Evolutionary conservation across 768 basidiomycete species (phyloP), one percentile per base, ranked within the genome.

Genomic region (Amanita polypyramis): DNA sequence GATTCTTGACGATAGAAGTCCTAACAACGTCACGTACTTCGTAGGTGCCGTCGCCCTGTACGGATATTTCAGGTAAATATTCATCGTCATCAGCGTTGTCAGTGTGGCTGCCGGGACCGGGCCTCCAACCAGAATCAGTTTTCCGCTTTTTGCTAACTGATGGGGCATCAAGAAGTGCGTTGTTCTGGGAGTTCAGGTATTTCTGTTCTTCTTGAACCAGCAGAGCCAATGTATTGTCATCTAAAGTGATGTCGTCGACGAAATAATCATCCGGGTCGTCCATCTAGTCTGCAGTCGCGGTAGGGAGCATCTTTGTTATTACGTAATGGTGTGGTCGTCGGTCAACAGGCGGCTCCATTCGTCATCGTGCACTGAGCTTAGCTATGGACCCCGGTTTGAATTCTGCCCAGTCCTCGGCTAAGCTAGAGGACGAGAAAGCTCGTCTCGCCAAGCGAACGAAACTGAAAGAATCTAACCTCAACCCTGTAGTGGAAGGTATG

Each of bases 241-340:
- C 82, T 35, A 86, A 62, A 36, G 76, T 68, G 52, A 83, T 66
- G 47, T 80, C 80, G 59, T 82, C 82, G 54, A 70, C 67, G 60
- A 73, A 70, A 59, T 80, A 80, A 58, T 80, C 74, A 62, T 85
- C 85, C 25, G 74, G 78, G 63, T 75, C 75, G 55, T 74, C 65
- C 80, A 83, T 84, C 12, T 11, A 23, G 39, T 11, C 20, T 19
- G 37, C 9, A 39, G 37, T n/a, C 20, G n/a, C 27, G 14, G 23
- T 27, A 5, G 4, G 27, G 9, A 23, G 15, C 6, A 9, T 15
- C 29, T 19, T 20, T 15, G 2, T n/a, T 39, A 47, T 51, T 51
- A 51, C 45, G 33, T 51, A 51, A 51, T 38, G 23, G 27, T 33
- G 40, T 5, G 23, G 27, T 27, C 33, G 30, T 23, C 37, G 38